These are phyloP conservation scores for Fraxinus latifolia DNA, from an alignment of 305 asterid genomes.

Conservation along the genomic window DNA sequence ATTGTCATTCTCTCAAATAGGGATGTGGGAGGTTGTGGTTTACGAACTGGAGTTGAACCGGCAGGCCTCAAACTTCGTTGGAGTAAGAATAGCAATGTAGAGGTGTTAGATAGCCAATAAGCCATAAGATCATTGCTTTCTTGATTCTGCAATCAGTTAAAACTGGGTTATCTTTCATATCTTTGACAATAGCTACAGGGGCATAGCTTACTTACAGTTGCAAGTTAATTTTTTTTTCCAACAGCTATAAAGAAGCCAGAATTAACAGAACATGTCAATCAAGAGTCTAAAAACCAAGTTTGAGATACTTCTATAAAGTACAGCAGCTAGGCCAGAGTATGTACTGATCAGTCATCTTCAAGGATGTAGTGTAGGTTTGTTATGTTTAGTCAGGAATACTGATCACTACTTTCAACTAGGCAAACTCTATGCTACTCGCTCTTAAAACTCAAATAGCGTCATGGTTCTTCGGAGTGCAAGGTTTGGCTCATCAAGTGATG, in stretches of 20 bases:
- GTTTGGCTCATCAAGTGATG: not conserved
- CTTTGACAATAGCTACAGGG: not conserved
- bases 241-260: not conserved
- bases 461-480: not conserved
- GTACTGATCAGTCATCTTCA: not conserved
- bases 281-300: not conserved
- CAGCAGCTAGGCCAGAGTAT: not conserved
- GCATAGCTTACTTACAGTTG: not conserved
- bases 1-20: slow-evolving; percentile 96
- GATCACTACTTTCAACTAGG: not conserved
- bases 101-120: slow-evolving; percentile 81
- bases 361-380: not conserved
- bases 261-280: not conserved
- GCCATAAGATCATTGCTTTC: slow-evolving; percentile 74
- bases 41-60: slow-evolving; percentile 71
- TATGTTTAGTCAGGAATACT: not conserved
- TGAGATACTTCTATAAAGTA: not conserved
- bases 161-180: slow-evolving; percentile 14
- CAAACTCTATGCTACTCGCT: not conserved
- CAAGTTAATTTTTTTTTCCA: not conserved
- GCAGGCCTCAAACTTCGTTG: slow-evolving; percentile 73
- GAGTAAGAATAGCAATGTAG: slow-evolving; percentile 65
- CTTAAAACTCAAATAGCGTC: not conserved
- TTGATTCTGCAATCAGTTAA: slow-evolving; percentile 59
- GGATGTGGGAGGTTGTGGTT: slow-evolving; percentile 76